phyloP scores from a whole-genome alignment of 2,329 filamentous ascomycete genomes.

The Stemphylium beticola region DNA sequence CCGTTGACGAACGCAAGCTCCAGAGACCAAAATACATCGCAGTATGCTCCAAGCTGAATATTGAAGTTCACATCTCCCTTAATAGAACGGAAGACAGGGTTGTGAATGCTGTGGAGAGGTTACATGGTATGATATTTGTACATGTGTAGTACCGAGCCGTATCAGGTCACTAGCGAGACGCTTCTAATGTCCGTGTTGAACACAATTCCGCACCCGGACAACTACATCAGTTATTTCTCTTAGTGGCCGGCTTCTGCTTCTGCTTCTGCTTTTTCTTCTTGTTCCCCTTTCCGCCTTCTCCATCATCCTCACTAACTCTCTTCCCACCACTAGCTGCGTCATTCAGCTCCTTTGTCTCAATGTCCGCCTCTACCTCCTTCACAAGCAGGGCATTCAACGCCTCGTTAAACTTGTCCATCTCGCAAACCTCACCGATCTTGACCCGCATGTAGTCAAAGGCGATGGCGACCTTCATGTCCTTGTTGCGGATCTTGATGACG shows the following conservation, averaged over 20 bases:
- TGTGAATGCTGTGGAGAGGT: too few species aligned
- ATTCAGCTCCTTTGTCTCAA: constrained; percentile 11
- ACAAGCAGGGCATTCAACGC: constrained; percentile 64
- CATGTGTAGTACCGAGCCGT: too few species aligned
- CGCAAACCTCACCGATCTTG: constrained; percentile 71
- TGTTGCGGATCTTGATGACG: constrained; percentile 49
- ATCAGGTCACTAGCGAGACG: too few species aligned
- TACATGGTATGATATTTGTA: too few species aligned
- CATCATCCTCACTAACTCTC: constrained; percentile 38
- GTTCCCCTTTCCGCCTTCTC: constrained; percentile 21
- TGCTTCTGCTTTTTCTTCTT: constrained; percentile 35
- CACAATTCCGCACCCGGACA: not conserved
- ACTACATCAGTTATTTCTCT: constrained; percentile 33
- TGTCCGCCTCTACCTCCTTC: constrained; percentile 33
- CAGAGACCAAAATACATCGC: too few species aligned
- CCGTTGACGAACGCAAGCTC: too few species aligned
- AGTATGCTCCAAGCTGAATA: too few species aligned
- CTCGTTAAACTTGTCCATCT: constrained; percentile 67
- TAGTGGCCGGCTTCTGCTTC: constrained; percentile 35
- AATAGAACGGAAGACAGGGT: too few species aligned
- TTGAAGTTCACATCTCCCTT: too few species aligned
- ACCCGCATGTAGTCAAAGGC: constrained; percentile 83
- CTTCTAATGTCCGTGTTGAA: too few species aligned
- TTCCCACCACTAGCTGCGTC: constrained; percentile 40
- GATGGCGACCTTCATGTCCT: constrained; percentile 69